A percentile compares a stretch with the other conserved stretches of the same genome.
These are phyloP conservation scores for Zoysia pacifica DNA, from an alignment of 176 grass and related monocot species.

Conservation along the genomic window DNA sequence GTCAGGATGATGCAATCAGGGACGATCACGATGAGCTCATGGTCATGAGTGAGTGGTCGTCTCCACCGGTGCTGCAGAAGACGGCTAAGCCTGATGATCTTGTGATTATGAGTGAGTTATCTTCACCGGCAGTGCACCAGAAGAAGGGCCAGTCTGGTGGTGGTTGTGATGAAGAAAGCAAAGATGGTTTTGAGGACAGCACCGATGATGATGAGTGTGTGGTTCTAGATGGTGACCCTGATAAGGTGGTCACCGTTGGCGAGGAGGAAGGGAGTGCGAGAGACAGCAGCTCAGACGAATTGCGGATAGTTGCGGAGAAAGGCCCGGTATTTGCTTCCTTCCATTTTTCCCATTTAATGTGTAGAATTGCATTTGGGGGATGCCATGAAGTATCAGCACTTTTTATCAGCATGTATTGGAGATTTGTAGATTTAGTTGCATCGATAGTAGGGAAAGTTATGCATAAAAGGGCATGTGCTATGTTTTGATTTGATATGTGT, in stretches of 20 bases:
- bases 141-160: constrained; percentile 36
- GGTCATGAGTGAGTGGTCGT: constrained; percentile 55
- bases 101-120: constrained; percentile 53
- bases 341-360: constrained; percentile 5
- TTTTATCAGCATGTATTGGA: constrained; percentile 5
- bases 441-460: constrained; percentile 15
- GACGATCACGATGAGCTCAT: constrained; percentile 65
- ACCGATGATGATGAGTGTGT: constrained; percentile 69
- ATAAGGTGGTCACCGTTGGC: constrained; percentile 36
- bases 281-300: constrained; percentile 66
- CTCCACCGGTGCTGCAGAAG: constrained; percentile 25
- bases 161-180: constrained; percentile 8
- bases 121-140: constrained; percentile 8
- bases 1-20: background rate
- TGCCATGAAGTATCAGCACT: background rate
- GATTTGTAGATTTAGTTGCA: constrained; percentile 27
- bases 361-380: constrained; percentile 13
- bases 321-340: constrained; percentile 62
- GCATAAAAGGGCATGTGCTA: constrained; percentile 8
- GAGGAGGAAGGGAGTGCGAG: constrained; percentile 18
- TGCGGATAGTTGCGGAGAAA: constrained; percentile 85
- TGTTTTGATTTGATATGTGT: constrained; percentile 12
- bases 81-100: constrained; percentile 43
- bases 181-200: background rate
- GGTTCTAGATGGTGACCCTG: constrained; percentile 74